Conservation (phyloP, 192 early-diverging fungal genomes). For the Mortierella hygrophila region DNA sequence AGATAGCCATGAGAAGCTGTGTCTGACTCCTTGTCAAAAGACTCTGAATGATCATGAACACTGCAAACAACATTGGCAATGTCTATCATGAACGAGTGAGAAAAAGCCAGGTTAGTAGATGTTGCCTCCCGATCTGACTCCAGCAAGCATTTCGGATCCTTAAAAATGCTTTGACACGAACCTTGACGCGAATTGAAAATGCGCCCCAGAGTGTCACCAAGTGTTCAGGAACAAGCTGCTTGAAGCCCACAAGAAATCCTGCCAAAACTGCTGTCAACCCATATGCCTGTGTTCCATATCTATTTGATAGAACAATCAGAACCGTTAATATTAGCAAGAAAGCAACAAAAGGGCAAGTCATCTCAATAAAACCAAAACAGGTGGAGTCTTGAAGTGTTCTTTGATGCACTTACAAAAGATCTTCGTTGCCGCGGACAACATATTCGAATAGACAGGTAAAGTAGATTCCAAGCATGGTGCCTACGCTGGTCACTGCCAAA, state of each 20-base stretch:
- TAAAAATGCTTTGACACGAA: conserved; percentile 52
- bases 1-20: conserved; percentile 77
- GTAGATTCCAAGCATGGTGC: conserved; percentile 65
- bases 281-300: conserved; percentile 71
- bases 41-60: conserved; percentile 57
- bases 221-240: conserved; percentile 93
- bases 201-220: conserved; percentile 72
- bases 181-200: conserved; percentile 83
- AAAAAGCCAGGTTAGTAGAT: neutral
- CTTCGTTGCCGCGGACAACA: conserved; percentile 66
- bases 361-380: too few relatives aligned
- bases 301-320: conserved; percentile 18
- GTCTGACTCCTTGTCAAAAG: conserved; percentile 64
- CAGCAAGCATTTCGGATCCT: neutral
- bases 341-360: neutral
- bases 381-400: neutral
- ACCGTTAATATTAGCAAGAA: neutral
- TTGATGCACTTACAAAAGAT: conserved; percentile 62
- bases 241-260: conserved; percentile 89
- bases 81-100: conserved; percentile 35
- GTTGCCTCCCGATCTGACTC: neutral
- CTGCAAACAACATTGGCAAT: conserved; percentile 62
- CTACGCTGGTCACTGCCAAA: conserved; percentile 67
- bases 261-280: conserved; percentile 80
- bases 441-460: conserved; percentile 70